phyloP scores from a whole-genome alignment of 202 grass and related monocot species.

The Bolboschoenoplectus hybrid region DNA sequence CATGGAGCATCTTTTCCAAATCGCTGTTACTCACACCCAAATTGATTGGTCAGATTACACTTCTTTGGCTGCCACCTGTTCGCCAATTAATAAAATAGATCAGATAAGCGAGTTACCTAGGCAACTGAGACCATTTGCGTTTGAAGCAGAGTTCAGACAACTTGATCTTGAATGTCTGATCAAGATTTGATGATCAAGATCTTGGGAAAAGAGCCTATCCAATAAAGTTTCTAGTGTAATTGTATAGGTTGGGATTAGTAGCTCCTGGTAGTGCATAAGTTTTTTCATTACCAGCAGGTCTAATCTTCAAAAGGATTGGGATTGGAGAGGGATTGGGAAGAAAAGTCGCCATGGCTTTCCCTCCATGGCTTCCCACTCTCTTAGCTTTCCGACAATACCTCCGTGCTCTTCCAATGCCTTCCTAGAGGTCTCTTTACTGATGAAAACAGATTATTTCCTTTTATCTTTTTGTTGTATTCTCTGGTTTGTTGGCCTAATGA shows the following conservation, averaged over 20 bases:
- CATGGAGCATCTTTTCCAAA: background rate
- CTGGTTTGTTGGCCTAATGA: background rate
- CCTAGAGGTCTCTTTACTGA: constrained; percentile 43
- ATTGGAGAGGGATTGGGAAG: constrained; percentile 49
- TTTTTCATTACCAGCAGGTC: constrained; percentile 54
- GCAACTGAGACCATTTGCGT: background rate
- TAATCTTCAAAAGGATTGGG: constrained; percentile 41
- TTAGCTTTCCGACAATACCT: constrained; percentile 37
- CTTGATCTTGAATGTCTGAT: constrained; percentile 14
- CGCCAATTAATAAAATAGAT: background rate
- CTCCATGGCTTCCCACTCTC: constrained; percentile 47
- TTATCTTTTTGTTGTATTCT: background rate
- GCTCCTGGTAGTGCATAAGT: constrained; percentile 37
- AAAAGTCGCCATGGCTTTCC: constrained; percentile 45
- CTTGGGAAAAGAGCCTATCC: background rate
- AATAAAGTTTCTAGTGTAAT: background rate
- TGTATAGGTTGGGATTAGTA: constrained; percentile 19
- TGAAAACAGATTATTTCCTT: constrained; percentile 21
- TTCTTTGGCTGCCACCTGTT: background rate
- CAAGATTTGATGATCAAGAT: constrained; percentile 1
- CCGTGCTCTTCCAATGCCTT: constrained; percentile 33
- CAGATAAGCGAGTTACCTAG: background rate
- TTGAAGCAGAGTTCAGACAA: background rate
- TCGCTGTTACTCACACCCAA: background rate
- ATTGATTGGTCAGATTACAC: background rate